A percentile compares a stretch with the other conserved stretches of the same genome.
phyloP scores from a whole-genome alignment of 352 stramenopile genomes.

The Globisporangium parvum region DNA sequence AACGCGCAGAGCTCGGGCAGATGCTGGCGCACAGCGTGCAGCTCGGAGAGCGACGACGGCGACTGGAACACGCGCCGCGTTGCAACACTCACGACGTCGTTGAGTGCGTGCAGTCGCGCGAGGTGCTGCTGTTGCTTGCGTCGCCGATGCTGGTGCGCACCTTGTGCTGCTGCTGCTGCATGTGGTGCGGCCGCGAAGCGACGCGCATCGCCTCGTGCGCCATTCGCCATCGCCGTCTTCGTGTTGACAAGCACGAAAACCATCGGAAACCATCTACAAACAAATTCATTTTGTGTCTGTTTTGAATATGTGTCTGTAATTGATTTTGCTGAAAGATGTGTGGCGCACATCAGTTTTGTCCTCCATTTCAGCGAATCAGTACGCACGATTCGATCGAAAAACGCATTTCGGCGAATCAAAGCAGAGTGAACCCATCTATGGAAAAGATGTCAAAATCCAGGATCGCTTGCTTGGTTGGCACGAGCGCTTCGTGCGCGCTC shows the following conservation, averaged over 20 bases:
- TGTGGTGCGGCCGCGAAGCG: not conserved
- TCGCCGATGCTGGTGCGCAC: not conserved
- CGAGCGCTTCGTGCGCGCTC: too few relatives aligned
- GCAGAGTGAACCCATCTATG: too few relatives aligned
- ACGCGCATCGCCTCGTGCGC: not conserved
- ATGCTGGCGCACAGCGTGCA: constrained; percentile 27
- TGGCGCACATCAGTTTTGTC: too few relatives aligned
- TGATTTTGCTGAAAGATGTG: too few relatives aligned
- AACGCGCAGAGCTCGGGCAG: constrained; percentile 44
- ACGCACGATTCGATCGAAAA: too few relatives aligned
- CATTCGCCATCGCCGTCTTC: not conserved
- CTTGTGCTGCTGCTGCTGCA: not conserved
- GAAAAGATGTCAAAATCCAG: too few relatives aligned
- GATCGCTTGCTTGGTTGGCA: too few relatives aligned
- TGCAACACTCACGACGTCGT: constrained; percentile 38
- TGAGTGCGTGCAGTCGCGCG: constrained; percentile 18
- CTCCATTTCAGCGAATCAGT: too few relatives aligned
- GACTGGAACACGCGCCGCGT: constrained; percentile 45
- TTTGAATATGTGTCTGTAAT: not conserved
- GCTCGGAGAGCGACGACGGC: constrained; percentile 17
- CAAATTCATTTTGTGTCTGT: not conserved
- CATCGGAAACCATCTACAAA: not conserved
- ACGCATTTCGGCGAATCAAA: too few relatives aligned
- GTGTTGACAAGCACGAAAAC: not conserved
- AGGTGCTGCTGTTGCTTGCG: not conserved